These are phyloP conservation scores for Nannizzia gypsea DNA, from an alignment of 2,329 filamentous ascomycete genomes.

Conservation along the genomic window DNA sequence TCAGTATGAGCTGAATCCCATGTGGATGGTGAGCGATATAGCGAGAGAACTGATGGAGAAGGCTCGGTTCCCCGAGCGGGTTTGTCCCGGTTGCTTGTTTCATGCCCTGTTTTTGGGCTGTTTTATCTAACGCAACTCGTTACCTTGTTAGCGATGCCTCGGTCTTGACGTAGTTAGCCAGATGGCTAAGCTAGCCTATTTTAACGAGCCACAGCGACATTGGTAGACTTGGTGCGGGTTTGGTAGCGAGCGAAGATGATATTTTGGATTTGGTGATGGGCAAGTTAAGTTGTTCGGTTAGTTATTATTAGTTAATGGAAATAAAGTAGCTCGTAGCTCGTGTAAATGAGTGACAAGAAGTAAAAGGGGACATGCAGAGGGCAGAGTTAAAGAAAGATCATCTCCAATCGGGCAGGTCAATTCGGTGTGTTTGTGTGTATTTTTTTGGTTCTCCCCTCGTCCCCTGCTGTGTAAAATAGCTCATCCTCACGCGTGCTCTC, in stretches of 20 bases:
- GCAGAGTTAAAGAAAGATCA: not conserved
- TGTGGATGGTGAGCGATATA: too few relatives aligned
- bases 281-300: not conserved
- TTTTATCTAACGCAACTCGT: too few relatives aligned
- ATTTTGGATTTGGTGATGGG: not conserved
- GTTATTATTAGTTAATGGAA: not conserved
- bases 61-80: too few relatives aligned
- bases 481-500: constrained; percentile 14
- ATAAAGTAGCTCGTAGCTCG: not conserved
- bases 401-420: not conserved
- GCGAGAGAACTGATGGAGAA: too few relatives aligned
- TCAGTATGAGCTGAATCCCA: too few relatives aligned
- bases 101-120: too few relatives aligned
- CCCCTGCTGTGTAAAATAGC: constrained; percentile 6
- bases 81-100: too few relatives aligned
- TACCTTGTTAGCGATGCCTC: too few relatives aligned
- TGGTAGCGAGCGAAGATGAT: too few relatives aligned
- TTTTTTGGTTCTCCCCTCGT: constrained; percentile 7
- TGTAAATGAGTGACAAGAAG: not conserved
- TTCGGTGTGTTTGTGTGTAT: too few relatives aligned
- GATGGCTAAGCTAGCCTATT: not conserved
- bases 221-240: too few relatives aligned
- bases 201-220: not conserved
- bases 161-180: too few relatives aligned
- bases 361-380: not conserved